Base-by-base conservation (phyloP, 116 monocot genomes). In the Cymodocea nodosa region DNA sequence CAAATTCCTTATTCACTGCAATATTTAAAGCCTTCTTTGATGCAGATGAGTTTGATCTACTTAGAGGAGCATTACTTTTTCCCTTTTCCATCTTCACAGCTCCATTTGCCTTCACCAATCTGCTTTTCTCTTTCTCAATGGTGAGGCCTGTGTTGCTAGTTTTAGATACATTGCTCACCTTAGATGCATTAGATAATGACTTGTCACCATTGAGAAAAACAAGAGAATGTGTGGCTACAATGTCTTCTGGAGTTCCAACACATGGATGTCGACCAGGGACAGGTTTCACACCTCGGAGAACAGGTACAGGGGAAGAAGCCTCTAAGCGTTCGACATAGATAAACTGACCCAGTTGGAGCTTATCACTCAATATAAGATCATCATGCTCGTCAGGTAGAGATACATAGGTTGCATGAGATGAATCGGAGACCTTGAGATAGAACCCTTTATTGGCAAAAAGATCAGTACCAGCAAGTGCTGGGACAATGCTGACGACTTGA, bases 381-480 rank as follows among this genome's bases (percentile, higher is more conserved):
- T 84, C 75, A 19, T 92, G 86, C 59, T 92, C 92, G 51, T 92
- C 84, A 6, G 84, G 77, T 24, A 98, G 75, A 24, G 98, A 89
- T 2, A 86, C 89, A 40, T 84, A 98, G 30, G 98, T 84, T 2
- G 98, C 92, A 79, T 98, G 92, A 17, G 98, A 89, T n/a, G 98
- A 98, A 71, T 98, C 98, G 6, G 98, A 98, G 64, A 98, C 89
- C 60, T 89, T 98, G 36, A 98, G 80, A 62, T 86, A 98, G 68
- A 89, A 98, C 34, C 98, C 98, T 48, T 86, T 64, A 79, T 83
- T 98, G 12, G 89, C 64, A 66, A 82, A 92, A 18, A 98, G 86
- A 34, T 92, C 92, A 17, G 79, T 75, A 4, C 92, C 86, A 1
- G 98, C 77, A 14, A 98, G 84, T 4, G 98, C 84, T 9, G 98